Conservation (phyloP, 257 asterid genomes). For the Salvia miltiorrhiza region DNA sequence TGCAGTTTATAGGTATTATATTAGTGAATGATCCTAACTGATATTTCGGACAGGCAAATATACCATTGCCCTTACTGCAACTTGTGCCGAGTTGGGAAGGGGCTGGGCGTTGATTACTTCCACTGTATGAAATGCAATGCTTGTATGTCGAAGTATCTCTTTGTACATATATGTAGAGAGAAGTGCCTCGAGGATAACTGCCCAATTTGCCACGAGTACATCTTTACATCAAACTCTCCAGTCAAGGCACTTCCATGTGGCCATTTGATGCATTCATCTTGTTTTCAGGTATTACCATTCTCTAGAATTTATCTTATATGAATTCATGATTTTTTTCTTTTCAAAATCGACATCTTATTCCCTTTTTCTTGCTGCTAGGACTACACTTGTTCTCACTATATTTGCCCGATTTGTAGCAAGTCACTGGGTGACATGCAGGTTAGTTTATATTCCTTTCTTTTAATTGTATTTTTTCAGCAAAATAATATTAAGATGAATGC, state of each 20-base stretch:
- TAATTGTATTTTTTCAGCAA: background rate
- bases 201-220: conserved; percentile 82
- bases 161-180: conserved; percentile 71
- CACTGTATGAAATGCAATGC: conserved; percentile 97
- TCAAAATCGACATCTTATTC: conserved; percentile 13
- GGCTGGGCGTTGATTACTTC: conserved; percentile 76
- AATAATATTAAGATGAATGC: background rate
- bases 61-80: conserved; percentile 96
- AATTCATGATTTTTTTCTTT: background rate
- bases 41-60: conserved; percentile 57
- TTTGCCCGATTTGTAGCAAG: conserved; percentile 92
- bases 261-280: conserved; percentile 86
- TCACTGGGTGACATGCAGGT: conserved; percentile 95
- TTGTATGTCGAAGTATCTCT: conserved; percentile 69
- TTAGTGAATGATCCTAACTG: too few species aligned
- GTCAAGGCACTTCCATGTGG: conserved; percentile 87
- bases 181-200: conserved; percentile 84
- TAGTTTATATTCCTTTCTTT: conserved; percentile 28
- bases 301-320: background rate
- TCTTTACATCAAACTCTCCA: conserved; percentile 73
- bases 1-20: background rate
- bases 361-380: conserved; percentile 44
- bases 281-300: conserved; percentile 61
- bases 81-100: conserved; percentile 86
- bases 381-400: conserved; percentile 70